Conservation (phyloP, 805 yeast species). For the Pichia sporocuriosa region DNA sequence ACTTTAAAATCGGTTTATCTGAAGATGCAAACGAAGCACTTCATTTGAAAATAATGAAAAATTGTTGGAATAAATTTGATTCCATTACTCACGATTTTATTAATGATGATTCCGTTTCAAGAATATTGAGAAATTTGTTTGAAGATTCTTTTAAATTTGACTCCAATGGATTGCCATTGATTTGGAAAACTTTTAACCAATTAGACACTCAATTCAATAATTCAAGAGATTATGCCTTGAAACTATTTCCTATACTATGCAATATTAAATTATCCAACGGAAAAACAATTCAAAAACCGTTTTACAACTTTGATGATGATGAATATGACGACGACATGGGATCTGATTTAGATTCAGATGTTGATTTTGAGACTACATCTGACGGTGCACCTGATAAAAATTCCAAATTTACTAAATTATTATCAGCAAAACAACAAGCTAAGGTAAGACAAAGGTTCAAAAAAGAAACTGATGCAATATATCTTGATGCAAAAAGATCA, state of each 20-base stretch:
- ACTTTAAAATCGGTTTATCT: constrained; percentile 61
- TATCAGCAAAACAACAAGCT: constrained; percentile 51
- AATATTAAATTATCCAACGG: constrained; percentile 43
- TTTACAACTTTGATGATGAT: constrained; percentile 32
- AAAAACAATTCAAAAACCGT: constrained; percentile 40
- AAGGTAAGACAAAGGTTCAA: constrained; percentile 54
- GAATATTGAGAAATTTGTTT: constrained; percentile 68
- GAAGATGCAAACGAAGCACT: constrained; percentile 38
- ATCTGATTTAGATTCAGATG: constrained; percentile 29
- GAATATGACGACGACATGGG: constrained; percentile 35
- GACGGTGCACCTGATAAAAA: constrained; percentile 28
- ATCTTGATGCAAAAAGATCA: constrained; percentile 83
- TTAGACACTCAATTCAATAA: constrained; percentile 57
- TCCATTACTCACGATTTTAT: constrained; percentile 53
- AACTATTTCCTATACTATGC: constrained; percentile 52
- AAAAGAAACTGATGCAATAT: constrained; percentile 70
- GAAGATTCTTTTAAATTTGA: constrained; percentile 83
- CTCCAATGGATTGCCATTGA: constrained; percentile 68
- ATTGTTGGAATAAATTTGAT: constrained; percentile 62
- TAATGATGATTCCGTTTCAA: constrained; percentile 57
- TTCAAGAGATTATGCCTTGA: constrained; percentile 54
- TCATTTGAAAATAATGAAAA: constrained; percentile 35
- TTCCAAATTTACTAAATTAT: constrained; percentile 47
- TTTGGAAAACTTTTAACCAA: constrained; percentile 71
- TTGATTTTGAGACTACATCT: constrained; percentile 20